Conservation (phyloP, 106 monocot species). For the Dioscorea zingiberensis region DNA sequence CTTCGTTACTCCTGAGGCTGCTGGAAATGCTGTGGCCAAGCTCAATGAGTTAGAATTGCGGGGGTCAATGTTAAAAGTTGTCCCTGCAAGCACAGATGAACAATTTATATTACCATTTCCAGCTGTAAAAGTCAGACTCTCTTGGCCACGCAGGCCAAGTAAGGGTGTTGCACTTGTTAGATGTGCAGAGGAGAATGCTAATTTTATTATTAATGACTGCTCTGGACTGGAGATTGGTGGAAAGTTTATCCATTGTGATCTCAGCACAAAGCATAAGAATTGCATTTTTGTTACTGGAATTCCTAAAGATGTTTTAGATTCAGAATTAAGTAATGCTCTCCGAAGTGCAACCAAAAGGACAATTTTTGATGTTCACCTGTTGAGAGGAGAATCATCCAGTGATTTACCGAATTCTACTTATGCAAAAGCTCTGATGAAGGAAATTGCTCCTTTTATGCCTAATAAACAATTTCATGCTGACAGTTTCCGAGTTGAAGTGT, state of each 20-base stretch:
- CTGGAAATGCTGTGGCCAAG: conserved; percentile 50
- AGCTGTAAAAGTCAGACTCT: conserved; percentile 66
- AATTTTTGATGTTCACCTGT: conserved; percentile 39
- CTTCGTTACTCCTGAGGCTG: conserved; percentile 65
- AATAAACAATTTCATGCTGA: conserved; percentile 18
- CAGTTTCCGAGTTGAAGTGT: conserved; percentile 62
- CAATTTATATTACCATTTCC: conserved; percentile 27
- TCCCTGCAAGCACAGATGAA: conserved; percentile 25
- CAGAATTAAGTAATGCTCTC: conserved; percentile 55
- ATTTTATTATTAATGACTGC: conserved; percentile 42
- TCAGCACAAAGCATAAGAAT: conserved; percentile 34
- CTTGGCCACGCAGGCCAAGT: conserved; percentile 78
- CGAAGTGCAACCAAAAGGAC: conserved; percentile 30
- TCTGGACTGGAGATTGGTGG: conserved; percentile 36
- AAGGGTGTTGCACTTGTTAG: conserved; percentile 66
- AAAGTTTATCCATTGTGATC: conserved; percentile 33
- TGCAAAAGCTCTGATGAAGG: conserved; percentile 49
- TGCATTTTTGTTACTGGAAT: conserved; percentile 58
- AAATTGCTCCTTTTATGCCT: conserved; percentile 70
- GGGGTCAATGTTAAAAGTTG: conserved; percentile 44
- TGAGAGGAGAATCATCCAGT: conserved; percentile 39
- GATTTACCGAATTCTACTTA: conserved; percentile 23
- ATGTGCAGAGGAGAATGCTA: conserved; percentile 48
- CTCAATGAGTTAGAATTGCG: conserved; percentile 54
- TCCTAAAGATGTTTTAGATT: conserved; percentile 51